Evolutionary conservation across 2,329 filamentous ascomycete species (phyloP).

Genomic region (Trichoderma sp.): DNA sequence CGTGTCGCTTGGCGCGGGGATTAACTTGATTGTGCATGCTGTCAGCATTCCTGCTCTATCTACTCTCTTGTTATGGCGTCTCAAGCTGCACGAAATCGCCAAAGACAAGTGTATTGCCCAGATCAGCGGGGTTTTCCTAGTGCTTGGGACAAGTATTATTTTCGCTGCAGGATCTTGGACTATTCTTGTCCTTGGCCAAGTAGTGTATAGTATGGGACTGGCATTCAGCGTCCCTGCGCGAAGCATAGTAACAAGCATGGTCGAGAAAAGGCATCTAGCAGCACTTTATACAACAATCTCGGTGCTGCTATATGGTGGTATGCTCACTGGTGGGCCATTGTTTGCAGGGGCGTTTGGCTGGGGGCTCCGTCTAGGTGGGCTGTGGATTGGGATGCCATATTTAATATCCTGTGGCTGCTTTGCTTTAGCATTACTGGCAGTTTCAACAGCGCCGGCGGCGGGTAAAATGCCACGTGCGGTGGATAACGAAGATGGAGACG

Average conservation of each 20-base stretch:
- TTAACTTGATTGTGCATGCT: not conserved
- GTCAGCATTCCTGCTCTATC: not conserved
- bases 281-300: not conserved
- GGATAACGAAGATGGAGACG: not conserved
- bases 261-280: not conserved
- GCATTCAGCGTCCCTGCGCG: not conserved
- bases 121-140: not conserved
- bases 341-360: not conserved
- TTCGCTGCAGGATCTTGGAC: not conserved
- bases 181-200: not conserved
- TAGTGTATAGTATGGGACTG: not conserved
- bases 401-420: not conserved
- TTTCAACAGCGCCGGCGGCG: not conserved
- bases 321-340: not conserved
- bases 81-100: not conserved
- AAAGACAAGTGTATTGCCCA: not conserved
- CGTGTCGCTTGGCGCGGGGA: not conserved
- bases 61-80: not conserved
- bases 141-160: not conserved
- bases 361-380: not conserved
- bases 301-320: not conserved
- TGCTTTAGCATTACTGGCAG: not conserved
- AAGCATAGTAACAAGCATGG: not conserved
- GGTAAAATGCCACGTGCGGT: not conserved
- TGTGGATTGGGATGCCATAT: not conserved